These are phyloP conservation scores for Heritiera fomes DNA, from an alignment of 345 rosid species.

Conservation along the genomic window DNA sequence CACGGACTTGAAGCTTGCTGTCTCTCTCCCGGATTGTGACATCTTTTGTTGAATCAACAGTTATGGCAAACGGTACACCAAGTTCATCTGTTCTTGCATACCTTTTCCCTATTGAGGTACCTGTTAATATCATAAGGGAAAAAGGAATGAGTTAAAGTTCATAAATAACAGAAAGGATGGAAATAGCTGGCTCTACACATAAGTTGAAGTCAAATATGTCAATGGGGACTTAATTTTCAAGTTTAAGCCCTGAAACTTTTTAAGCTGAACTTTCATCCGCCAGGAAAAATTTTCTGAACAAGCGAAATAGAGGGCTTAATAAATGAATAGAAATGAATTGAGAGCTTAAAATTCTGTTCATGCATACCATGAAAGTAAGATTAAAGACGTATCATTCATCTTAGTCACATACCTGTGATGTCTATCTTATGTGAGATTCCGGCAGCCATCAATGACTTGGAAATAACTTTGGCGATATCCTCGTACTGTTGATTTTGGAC, in stretches of 20 bases:
- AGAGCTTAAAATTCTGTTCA: background rate
- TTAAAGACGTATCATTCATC: background rate
- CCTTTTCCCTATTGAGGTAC: conserved; percentile 90
- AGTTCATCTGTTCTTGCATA: conserved; percentile 95
- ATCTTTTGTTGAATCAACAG: conserved; percentile 64
- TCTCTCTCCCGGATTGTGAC: conserved; percentile 94
- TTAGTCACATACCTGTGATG: conserved; percentile 58
- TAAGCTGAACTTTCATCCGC: too few relatives aligned
- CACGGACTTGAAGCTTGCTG: conserved; percentile 89
- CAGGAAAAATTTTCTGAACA: too few relatives aligned
- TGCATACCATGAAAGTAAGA: background rate
- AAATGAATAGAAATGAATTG: too few relatives aligned
- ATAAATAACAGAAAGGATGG: background rate
- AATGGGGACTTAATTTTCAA: too few relatives aligned
- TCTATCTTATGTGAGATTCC: conserved; percentile 88
- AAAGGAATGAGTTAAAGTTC: background rate
- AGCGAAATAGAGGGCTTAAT: too few relatives aligned
- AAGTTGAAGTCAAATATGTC: too few relatives aligned
- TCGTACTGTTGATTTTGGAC: conserved; percentile 78
- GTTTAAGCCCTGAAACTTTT: too few relatives aligned
- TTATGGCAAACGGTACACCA: conserved; percentile 94
- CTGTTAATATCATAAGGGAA: conserved; percentile 34
- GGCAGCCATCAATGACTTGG: conserved; percentile 63
- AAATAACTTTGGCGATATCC: conserved; percentile 62
- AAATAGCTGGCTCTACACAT: background rate